Conservation (phyloP, 2,329 filamentous ascomycete genomes). For the Penicillium sp. region DNA sequence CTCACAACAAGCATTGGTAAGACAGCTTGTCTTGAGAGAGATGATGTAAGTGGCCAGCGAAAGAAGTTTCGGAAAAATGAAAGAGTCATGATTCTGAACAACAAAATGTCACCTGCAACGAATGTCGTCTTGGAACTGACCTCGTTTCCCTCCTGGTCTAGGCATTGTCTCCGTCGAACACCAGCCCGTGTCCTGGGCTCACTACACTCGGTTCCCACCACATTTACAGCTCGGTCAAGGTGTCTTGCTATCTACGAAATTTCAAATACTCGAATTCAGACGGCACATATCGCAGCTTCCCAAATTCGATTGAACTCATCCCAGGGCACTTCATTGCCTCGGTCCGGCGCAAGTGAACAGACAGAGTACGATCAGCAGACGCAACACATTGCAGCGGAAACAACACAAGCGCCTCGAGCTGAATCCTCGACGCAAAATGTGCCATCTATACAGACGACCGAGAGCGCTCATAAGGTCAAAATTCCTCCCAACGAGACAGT, state of each 20-base stretch:
- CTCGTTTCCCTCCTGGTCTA: conserved; percentile 36
- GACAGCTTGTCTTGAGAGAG: no score
- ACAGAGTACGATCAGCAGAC: neutral
- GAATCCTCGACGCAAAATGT: conserved; percentile 6
- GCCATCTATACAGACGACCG: neutral
- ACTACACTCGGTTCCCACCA: conserved; percentile 27
- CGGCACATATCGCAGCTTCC: conserved; percentile 19
- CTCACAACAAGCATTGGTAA: no score
- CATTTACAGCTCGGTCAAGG: conserved; percentile 32
- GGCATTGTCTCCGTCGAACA: conserved; percentile 54
- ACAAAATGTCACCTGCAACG: no score
- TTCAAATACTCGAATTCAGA: conserved; percentile 23
- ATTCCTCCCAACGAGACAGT: conserved; percentile 43
- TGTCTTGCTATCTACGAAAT: conserved; percentile 15
- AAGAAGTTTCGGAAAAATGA: no score
- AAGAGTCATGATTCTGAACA: no score
- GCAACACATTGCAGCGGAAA: neutral
- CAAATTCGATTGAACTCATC: conserved; percentile 16
- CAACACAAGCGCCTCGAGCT: neutral
- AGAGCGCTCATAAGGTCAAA: neutral
- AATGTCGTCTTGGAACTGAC: neutral
- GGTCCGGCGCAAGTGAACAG: neutral
- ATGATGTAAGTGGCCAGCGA: no score
- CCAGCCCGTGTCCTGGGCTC: conserved; percentile 50
- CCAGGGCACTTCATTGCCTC: neutral